Conservation (phyloP, 495 filamentous ascomycete genomes). For the Tetracladium marchalianum region DNA sequence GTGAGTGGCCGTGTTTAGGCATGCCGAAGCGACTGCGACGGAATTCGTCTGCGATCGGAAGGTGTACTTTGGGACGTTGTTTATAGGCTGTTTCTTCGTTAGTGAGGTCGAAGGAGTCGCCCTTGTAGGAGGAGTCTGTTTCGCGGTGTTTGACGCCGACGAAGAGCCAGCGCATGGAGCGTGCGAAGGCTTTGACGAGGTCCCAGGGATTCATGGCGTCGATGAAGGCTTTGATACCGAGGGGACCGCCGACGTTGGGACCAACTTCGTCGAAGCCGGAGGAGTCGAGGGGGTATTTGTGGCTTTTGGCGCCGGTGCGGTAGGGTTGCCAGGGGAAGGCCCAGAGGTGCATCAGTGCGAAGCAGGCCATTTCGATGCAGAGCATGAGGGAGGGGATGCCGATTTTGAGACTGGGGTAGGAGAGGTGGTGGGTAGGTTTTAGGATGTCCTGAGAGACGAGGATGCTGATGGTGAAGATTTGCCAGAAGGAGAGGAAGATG, state of each 20-base stretch:
- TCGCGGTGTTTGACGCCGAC: slow-evolving; percentile 51
- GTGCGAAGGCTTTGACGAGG: slow-evolving; percentile 64
- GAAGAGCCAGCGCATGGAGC: slow-evolving; percentile 73
- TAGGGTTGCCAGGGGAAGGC: slow-evolving; percentile 75
- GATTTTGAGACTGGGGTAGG: slow-evolving; percentile 66
- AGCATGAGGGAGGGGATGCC: slow-evolving; percentile 71
- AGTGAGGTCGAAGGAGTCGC: neutral
- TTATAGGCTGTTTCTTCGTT: slow-evolving; percentile 12
- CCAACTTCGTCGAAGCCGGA: slow-evolving; percentile 41
- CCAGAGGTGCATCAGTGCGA: slow-evolving; percentile 69
- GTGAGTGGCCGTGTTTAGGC: neutral
- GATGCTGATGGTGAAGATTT: slow-evolving; percentile 61
- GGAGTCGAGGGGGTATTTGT: slow-evolving; percentile 24
- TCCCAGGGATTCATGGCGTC: slow-evolving; percentile 82
- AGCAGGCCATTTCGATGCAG: slow-evolving; percentile 83
- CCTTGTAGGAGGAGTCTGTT: slow-evolving; percentile 33
- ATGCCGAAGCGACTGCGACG: slow-evolving; percentile 28
- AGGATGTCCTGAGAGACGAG: slow-evolving; percentile 55
- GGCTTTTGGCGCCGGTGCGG: slow-evolving; percentile 26
- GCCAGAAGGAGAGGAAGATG: slow-evolving; percentile 94
- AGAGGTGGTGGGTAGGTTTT: slow-evolving; percentile 48
- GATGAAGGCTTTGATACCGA: slow-evolving; percentile 51
- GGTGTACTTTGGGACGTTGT: slow-evolving; percentile 27
- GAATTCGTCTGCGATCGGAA: slow-evolving; percentile 34
- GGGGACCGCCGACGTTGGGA: slow-evolving; percentile 31